Conservation (phyloP, 2,329 filamentous ascomycete species). For the Aureobasidium sp. region DNA sequence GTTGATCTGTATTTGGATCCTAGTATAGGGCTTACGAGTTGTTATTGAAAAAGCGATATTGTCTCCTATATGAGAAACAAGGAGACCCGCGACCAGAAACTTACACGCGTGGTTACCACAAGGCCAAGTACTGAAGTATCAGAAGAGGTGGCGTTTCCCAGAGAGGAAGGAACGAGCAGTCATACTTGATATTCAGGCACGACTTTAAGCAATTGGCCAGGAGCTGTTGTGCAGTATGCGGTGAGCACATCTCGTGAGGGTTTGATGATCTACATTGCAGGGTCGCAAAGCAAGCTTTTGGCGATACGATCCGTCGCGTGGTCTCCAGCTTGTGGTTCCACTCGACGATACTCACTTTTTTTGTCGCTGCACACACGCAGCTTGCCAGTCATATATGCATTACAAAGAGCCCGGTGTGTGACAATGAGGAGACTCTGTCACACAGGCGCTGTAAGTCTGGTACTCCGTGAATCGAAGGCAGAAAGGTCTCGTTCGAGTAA, state of each 20-base stretch:
- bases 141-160: background rate
- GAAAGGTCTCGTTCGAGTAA: no score
- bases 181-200: background rate
- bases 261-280: background rate
- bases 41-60: background rate
- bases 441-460: no score
- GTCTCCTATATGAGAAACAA: background rate
- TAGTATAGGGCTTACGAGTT: background rate
- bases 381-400: no score
- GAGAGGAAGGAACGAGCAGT: background rate
- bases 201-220: background rate
- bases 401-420: no score
- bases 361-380: background rate
- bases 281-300: background rate
- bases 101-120: background rate
- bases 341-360: background rate
- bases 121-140: background rate
- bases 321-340: background rate
- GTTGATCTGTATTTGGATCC: background rate
- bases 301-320: background rate
- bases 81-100: background rate
- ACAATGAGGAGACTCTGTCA: no score
- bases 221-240: background rate
- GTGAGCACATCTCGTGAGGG: background rate
- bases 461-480: no score